Evolutionary conservation across 1,284 basidiomycete species (phyloP), one percentile per base, ranked within the genome.

Genomic region (Heterobasidion occidentale): DNA sequence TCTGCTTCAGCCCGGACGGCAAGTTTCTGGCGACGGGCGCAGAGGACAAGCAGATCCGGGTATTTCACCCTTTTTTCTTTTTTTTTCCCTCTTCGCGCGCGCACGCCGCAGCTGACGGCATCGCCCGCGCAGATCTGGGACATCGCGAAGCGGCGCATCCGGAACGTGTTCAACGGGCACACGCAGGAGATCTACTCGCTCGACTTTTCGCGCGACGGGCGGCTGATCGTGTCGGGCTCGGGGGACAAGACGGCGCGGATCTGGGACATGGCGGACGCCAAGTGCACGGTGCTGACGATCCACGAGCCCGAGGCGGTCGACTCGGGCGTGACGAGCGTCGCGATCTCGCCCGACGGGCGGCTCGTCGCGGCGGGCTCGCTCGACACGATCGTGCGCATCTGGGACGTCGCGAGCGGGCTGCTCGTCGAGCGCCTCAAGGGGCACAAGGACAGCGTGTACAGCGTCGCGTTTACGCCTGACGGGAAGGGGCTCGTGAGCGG

Each of bases 111-210:
- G 46, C 34, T 46, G 57, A 46, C 55, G 38, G 9, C 35, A 44
- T 35, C 7, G 20, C 45, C 47, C 19, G 36, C 51, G 2, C 61
- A 86, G 88, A 89, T 89, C 65, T 94, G 92, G 92, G 89, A 93
- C 67, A 90, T 94, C 63, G 76, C 77, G 34, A 82, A 82, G 65
- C 82, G 84, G 63, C 76, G 77, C 33, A 87, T 92, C 64, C 75
- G 80, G 55, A 82, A 81, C 62, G 73, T 87, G 11, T 89, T 93
- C 65, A 81, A 86, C 59, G 92, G 91, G 1, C 91, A 94, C 70
- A 83, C 84, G 68, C 88, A 90, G 67, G 91, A 94, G 70, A 92
- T 94, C 65, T 94, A 93, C 73, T 90, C 89, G 19, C 81, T 94
- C 63, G 88, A 90, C 67, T 93, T 90, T 68, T 88, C 87, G 6